phyloP scores from a whole-genome alignment of 371 early-diverging fungal genomes.

The Rhizopus arrhizus region DNA sequence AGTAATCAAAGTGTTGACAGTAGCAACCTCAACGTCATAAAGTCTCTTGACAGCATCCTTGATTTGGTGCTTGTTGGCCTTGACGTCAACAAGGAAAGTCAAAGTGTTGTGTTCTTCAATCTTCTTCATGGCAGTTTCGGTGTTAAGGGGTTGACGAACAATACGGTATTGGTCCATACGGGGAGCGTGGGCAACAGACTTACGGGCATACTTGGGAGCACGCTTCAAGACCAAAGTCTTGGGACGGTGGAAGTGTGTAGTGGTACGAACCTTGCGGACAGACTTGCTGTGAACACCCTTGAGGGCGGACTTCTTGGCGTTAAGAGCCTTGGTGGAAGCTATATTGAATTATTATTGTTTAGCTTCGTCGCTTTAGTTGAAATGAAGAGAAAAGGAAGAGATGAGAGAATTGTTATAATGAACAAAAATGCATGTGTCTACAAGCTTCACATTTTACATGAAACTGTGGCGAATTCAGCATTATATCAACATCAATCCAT shows the following conservation, averaged over 20 bases:
- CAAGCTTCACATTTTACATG: too few relatives aligned
- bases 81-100: slow-evolving; percentile 94
- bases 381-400: slow-evolving; percentile 1
- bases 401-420: neutral
- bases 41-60: slow-evolving; percentile 94
- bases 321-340: slow-evolving; percentile 63
- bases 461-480: too few relatives aligned
- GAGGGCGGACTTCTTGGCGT: slow-evolving; percentile 84
- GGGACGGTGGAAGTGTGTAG: slow-evolving; percentile 90
- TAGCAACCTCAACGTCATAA: slow-evolving; percentile 91
- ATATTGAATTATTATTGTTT: neutral
- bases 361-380: neutral
- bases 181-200: slow-evolving; percentile 76
- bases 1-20: slow-evolving; percentile 96
- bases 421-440: neutral
- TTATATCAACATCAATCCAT: neutral
- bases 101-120: slow-evolving; percentile 99
- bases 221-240: slow-evolving; percentile 88
- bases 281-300: slow-evolving; percentile 83
- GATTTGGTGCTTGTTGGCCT: slow-evolving; percentile 98
- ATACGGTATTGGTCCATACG: slow-evolving; percentile 85
- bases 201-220: slow-evolving; percentile 88
- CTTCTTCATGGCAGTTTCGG: slow-evolving; percentile 98
- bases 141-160: slow-evolving; percentile 91
- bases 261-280: slow-evolving; percentile 84